phyloP scores from a whole-genome alignment of 1,284 basidiomycete species.

The Porodaedalea pini region DNA sequence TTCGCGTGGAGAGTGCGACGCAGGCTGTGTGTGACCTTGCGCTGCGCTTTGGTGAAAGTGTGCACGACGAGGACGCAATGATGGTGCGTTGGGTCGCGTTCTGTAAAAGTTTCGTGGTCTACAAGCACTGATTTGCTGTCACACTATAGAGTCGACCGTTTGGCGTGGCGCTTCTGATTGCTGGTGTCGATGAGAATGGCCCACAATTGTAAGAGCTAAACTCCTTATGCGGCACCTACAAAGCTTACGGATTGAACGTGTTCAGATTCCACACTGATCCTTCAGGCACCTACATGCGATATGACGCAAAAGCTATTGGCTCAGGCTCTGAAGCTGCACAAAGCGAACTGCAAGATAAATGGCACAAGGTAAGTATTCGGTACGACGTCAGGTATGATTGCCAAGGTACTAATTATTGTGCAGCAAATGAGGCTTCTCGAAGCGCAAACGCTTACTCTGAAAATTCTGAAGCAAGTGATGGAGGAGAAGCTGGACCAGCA shows the following conservation, averaged over 20 bases:
- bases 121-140: neutral
- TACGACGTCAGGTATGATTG: conserved; percentile 1
- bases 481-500: conserved; percentile 98
- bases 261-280: conserved; percentile 94
- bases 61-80: conserved; percentile 97
- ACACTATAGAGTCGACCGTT: conserved; percentile 82
- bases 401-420: conserved; percentile 15
- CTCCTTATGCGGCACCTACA: neutral
- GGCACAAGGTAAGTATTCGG: conserved; percentile 72
- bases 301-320: conserved; percentile 98
- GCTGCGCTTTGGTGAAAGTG: conserved; percentile 96
- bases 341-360: conserved; percentile 95
- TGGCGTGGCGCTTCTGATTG: conserved; percentile 96
- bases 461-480: conserved; percentile 98
- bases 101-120: neutral
- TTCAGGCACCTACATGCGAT: conserved; percentile 96
- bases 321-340: conserved; percentile 98
- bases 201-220: conserved; percentile 76
- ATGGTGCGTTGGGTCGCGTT: conserved; percentile 53
- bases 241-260: conserved; percentile 17
- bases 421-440: conserved; percentile 92
- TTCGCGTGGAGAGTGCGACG: conserved; percentile 95
- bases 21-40: conserved; percentile 99
- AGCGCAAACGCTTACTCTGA: conserved; percentile 83
- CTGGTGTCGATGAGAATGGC: conserved; percentile 93